A percentile compares a stretch with the other conserved stretches of the same genome.
Conservation (phyloP, 179 eudicot genomes). For the Camellia oleifera region DNA sequence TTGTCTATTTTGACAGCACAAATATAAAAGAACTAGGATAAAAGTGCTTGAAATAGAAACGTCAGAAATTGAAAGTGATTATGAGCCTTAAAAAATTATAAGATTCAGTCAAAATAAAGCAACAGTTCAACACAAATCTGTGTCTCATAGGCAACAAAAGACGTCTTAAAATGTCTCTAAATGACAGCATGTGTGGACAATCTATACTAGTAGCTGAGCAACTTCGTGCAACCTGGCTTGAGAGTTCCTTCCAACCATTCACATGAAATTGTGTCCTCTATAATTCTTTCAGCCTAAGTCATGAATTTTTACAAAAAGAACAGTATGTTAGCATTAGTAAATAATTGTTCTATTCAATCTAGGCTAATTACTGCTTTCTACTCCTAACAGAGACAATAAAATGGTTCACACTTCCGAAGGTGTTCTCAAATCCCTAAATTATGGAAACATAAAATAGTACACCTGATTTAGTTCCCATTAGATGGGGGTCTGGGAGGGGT, state of each 20-base stretch:
- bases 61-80: not conserved
- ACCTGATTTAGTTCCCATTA: no score
- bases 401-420: not conserved
- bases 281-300: no score
- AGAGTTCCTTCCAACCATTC: no score
- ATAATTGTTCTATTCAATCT: not conserved
- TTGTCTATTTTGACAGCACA: no score
- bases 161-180: not conserved
- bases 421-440: not conserved
- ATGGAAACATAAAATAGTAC: not conserved
- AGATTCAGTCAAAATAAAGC: not conserved
- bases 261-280: no score
- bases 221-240: not conserved
- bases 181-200: not conserved
- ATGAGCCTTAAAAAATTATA: not conserved
- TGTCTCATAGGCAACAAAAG: not conserved
- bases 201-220: constrained; percentile 2
- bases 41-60: not conserved
- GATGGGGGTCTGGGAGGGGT: no score
- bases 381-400: not conserved
- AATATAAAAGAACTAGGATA: not conserved
- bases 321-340: not conserved
- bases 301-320: not conserved
- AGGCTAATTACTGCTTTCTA: not conserved
- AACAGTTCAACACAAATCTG: not conserved